Conservation (phyloP, 2,329 filamentous ascomycete genomes). For the Colletotrichum graminicola region DNA sequence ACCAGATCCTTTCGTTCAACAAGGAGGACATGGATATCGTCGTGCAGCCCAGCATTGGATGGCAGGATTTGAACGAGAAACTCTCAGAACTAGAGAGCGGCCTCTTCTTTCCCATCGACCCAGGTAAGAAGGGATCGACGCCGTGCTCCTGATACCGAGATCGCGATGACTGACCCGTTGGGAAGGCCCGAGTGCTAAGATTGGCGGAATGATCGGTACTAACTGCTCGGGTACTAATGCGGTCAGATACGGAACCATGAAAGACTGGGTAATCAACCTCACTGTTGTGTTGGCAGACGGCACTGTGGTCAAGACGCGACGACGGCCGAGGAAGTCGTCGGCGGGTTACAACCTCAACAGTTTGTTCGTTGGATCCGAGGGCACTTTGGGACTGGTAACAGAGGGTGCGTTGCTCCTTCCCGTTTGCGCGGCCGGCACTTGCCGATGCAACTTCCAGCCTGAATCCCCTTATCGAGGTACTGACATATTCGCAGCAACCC, state of each 20-base stretch:
- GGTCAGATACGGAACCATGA: slow-evolving; percentile 87
- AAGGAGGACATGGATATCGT: slow-evolving; percentile 93
- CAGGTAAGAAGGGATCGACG: slow-evolving; percentile 62
- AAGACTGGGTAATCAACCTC: slow-evolving; percentile 87
- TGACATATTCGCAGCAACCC: slow-evolving; percentile 64
- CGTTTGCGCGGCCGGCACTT: not conserved
- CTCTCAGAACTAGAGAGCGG: slow-evolving; percentile 76
- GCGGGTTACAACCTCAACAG: slow-evolving; percentile 87
- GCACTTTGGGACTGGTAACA: slow-evolving; percentile 83
- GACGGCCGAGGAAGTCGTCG: slow-evolving; percentile 82
- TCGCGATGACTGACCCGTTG: slow-evolving; percentile 13
- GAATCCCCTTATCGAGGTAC: not conserved
- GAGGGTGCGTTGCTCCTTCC: slow-evolving; percentile 62
- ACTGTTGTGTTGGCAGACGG: slow-evolving; percentile 86
- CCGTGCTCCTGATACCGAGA: not conserved
- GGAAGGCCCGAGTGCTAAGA: slow-evolving; percentile 72
- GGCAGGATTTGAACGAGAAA: slow-evolving; percentile 87
- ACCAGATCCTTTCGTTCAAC: slow-evolving; percentile 82
- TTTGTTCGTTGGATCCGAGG: slow-evolving; percentile 85
- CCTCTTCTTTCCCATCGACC: slow-evolving; percentile 92
- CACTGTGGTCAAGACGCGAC: slow-evolving; percentile 81
- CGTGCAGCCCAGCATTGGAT: slow-evolving; percentile 91
- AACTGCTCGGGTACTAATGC: slow-evolving; percentile 85
- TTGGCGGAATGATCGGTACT: slow-evolving; percentile 86
- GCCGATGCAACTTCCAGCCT: not conserved